These are phyloP conservation scores for Lyophyllum shimeji DNA, from an alignment of 768 basidiomycete species.

Conservation along the genomic window DNA sequence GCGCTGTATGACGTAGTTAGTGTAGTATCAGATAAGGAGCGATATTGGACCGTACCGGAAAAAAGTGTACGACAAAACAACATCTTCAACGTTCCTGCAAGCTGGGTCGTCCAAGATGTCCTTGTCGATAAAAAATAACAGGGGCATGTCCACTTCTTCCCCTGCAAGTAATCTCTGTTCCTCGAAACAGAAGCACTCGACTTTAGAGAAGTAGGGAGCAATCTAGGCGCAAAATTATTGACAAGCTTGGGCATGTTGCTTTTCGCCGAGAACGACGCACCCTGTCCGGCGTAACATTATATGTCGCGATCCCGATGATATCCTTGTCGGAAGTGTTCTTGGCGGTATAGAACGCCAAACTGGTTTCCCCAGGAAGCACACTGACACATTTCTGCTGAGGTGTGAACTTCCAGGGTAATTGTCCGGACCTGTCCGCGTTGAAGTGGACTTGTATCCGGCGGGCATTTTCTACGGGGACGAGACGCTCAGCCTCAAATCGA, in stretches of 20 bases:
- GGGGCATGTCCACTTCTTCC: constrained; percentile 97
- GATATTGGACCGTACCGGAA: constrained; percentile 65
- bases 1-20: constrained; percentile 50
- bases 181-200: constrained; percentile 99
- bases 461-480: constrained; percentile 70
- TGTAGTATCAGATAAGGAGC: too few species aligned
- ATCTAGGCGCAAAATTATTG: constrained; percentile 49
- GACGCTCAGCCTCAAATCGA: constrained; percentile 79
- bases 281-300: constrained; percentile 97
- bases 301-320: constrained; percentile 97
- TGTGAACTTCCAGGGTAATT: constrained; percentile 90
- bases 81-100: constrained; percentile 83
- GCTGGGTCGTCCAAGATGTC: constrained; percentile 93
- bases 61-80: constrained; percentile 96
- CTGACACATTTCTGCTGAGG: constrained; percentile 89
- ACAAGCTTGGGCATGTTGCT: background rate
- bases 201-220: constrained; percentile 98
- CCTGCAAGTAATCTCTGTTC: constrained; percentile 93
- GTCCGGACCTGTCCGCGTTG: constrained; percentile 89
- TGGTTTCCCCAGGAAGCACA: constrained; percentile 94
- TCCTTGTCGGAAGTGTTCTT: constrained; percentile 83
- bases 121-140: constrained; percentile 98
- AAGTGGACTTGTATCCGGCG: constrained; percentile 91
- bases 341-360: constrained; percentile 94
- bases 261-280: constrained; percentile 41